Conservation (phyloP, 768 basidiomycete genomes). For the Rickenella mellea region DNA sequence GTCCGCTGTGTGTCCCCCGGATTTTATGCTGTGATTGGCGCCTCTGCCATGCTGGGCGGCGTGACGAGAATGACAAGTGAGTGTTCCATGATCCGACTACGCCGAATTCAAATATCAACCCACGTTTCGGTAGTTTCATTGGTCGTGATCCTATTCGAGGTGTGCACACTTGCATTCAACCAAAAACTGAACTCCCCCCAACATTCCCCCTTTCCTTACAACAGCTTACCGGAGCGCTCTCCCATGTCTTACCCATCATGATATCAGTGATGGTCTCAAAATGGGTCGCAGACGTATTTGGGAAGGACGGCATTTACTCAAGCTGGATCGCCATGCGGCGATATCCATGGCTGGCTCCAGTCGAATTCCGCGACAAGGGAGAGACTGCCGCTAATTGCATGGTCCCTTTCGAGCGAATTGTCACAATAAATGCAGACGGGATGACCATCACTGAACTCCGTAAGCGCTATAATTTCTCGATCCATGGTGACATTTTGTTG, state of each 20-base stretch:
- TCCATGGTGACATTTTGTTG: not conserved
- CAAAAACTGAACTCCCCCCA: not conserved
- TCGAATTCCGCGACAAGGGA: slow-evolving; percentile 56
- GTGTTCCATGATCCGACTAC: slow-evolving; percentile 10
- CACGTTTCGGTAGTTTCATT: slow-evolving; percentile 42
- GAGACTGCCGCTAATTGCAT: slow-evolving; percentile 54
- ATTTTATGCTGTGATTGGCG: slow-evolving; percentile 71
- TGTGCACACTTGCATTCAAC: slow-evolving; percentile 14
- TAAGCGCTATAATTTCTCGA: slow-evolving; percentile 9
- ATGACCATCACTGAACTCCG: slow-evolving; percentile 42
- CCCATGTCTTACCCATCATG: slow-evolving; percentile 78
- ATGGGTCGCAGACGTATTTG: slow-evolving; percentile 67
- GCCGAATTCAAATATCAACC: not conserved
- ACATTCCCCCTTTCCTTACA: not conserved
- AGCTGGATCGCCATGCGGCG: slow-evolving; percentile 64
- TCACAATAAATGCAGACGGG: slow-evolving; percentile 35
- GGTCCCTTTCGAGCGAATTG: slow-evolving; percentile 40
- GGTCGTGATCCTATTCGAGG: slow-evolving; percentile 72
- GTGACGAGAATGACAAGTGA: slow-evolving; percentile 71
- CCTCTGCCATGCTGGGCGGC: slow-evolving; percentile 66
- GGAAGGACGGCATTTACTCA: slow-evolving; percentile 59
- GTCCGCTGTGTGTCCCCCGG: slow-evolving; percentile 64
- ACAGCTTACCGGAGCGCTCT: slow-evolving; percentile 68
- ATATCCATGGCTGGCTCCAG: slow-evolving; percentile 62
- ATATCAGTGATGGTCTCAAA: slow-evolving; percentile 70